Evolutionary conservation across 2,329 filamentous ascomycete genomes (phyloP), one percentile per base, ranked within the genome.

Genomic region (Colletotrichum echinochloae): DNA sequence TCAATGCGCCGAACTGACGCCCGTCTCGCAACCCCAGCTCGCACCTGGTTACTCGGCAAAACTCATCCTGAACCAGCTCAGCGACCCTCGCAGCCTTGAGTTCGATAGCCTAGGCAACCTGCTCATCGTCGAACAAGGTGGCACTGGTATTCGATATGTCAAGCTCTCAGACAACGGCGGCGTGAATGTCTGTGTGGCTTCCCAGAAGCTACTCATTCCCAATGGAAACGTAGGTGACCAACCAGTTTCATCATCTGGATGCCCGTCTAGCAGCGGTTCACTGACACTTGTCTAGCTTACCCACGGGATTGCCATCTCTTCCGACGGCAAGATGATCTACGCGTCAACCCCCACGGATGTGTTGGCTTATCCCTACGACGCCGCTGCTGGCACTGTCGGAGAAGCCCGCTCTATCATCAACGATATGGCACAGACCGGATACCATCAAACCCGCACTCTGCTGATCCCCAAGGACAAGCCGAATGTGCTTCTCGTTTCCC

Each of bases 401-500:
- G 84, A 83, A 60, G 82, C 82, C 68, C 88, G 85, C 3, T 69
- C 94, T 6, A 82, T 94, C 57, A 83, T 81, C 54, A 89, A 89
- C 73, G 64, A 49, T 52, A 70, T 70, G 56, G 83, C 74, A 73
- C 71, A 73, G 30, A 86, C 85, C 70, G 78, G 82, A 6, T 90
- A 89, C 57, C 91, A 94, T 74, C 86, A 83, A 14, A 91, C 90
- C 0, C 86, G 92, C 44, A 94, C 92, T 0, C 82, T 94, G 2
- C 83, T 93, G 49, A 80, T 92, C 11, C 89, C 91, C 0, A 77
- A 82, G 20, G 84, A 84, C 48, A 79, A 83, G 14, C 85, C 88
- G 0, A 87, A 86, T 26, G 81, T 87, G 67, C 82, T 94, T 8
- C 79, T 94, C 52, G 86, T 94, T 51, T 91, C 88, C 46, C 86